These are phyloP conservation scores for Davidsoniella eucalypti DNA, from an alignment of 2,329 filamentous ascomycete species.

Conservation along the genomic window DNA sequence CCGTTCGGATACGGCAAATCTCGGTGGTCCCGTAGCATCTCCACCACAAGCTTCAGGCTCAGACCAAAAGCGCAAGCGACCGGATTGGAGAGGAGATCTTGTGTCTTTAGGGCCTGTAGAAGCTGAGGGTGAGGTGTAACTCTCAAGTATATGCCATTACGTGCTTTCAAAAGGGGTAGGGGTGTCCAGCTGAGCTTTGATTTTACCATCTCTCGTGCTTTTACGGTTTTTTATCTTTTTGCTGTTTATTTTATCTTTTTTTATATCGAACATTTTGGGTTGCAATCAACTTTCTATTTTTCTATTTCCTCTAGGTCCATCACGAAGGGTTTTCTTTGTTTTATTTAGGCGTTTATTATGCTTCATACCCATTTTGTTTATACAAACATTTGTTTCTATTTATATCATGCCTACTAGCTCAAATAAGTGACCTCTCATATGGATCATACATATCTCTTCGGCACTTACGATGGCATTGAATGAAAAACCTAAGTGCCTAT, in stretches of 20 bases:
- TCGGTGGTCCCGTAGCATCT: background rate
- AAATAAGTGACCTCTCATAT: too few species aligned
- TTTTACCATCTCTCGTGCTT: background rate
- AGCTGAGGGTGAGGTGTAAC: conserved; percentile 7
- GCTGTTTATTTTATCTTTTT: background rate
- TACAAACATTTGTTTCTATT: background rate
- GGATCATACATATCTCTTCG: too few species aligned
- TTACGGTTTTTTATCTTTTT: background rate
- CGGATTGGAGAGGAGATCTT: conserved; percentile 10
- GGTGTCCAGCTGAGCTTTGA: background rate
- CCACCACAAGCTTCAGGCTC: background rate
- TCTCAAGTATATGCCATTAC: background rate
- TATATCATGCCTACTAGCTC: background rate
- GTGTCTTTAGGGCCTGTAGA: conserved; percentile 8
- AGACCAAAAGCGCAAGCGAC: conserved; percentile 11
- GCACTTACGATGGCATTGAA: too few species aligned
- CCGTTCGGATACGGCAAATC: background rate
- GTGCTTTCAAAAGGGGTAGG: background rate
- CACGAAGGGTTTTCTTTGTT: background rate
- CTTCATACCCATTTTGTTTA: conserved; percentile 9
- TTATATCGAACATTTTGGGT: background rate
- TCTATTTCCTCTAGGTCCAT: background rate
- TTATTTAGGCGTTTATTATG: background rate
- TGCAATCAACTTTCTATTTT: background rate
- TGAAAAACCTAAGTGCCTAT: too few species aligned